Evolutionary conservation across 2,329 filamentous ascomycete species (phyloP), one percentile per base, ranked within the genome.

Genomic region (Macrophomina tecta): DNA sequence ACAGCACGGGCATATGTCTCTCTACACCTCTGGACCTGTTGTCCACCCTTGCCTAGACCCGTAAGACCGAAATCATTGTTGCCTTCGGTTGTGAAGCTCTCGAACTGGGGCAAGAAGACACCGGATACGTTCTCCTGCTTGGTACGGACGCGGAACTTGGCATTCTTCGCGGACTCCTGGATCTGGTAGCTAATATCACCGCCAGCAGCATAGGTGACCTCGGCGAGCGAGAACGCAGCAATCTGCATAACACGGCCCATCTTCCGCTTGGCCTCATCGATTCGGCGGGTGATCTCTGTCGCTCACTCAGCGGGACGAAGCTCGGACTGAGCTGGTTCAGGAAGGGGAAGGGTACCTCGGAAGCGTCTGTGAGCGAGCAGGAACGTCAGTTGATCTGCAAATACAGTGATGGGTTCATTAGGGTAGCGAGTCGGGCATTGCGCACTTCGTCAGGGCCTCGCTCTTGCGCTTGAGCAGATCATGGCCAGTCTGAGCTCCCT

Each of bases 241-340:
- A 99, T 97, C 80, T 98, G 94, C 95, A 99, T 99, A 45, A 99
- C 95, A 40, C 94, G 89, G 67, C 95, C 95, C 94, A 99, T 99
- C 84, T 99, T 99, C 74, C 94, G 91, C 82, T 99, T 99, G 49
- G 95, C 95, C 80, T 99, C 95, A 83, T 99, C 94, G 81, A 99
- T 99, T 76, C 95, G 91, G 78, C 90, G 89, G 60, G 95, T 97
- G 75, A 99, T 99, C 75, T 99, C 95, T 79, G 69, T 62, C 69
- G 28, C 52, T 40, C 42, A 60, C 36, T 66, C 53, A 66, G 64
- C 61, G 61, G 61, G 61, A 53, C 49, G 61, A 62, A 62, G 58
- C 58, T 51, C 32, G 58, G 58, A 38, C 45, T 42, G 58, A 62
- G 58, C 45, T 16, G n/a, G 28, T 36, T 62, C 45, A 45, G 58